phyloP scores from a whole-genome alignment of 345 rosid species.

The Acer negundo region DNA sequence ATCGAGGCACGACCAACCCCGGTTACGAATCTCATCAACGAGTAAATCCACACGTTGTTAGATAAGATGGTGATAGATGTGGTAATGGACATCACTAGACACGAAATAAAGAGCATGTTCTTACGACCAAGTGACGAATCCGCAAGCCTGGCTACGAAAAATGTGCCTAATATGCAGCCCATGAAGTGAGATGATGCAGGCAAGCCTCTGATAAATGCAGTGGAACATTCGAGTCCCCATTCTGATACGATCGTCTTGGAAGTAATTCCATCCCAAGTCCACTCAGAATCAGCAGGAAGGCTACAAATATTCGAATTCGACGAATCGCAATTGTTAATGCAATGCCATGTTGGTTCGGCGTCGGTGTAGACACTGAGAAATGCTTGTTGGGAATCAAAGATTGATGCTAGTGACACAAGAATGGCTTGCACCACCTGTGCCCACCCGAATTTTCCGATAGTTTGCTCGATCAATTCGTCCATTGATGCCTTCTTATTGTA shows the following conservation, averaged over 20 bases:
- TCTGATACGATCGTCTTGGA: conserved; percentile 46
- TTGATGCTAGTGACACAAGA: conserved; percentile 46
- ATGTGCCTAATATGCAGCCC: conserved; percentile 57
- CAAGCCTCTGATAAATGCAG: conserved; percentile 43
- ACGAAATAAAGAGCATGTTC: conserved; percentile 47
- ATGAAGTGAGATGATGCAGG: conserved; percentile 62
- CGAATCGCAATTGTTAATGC: conserved; percentile 12
- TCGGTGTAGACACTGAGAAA: conserved; percentile 62
- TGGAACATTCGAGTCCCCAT: conserved; percentile 55
- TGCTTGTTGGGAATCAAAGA: conserved; percentile 67
- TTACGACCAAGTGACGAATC: conserved; percentile 66
- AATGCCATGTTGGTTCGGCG: conserved; percentile 56
- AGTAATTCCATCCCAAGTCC: conserved; percentile 48
- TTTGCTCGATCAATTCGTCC: conserved; percentile 43
- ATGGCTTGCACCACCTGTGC: conserved; percentile 45
- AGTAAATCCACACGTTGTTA: conserved; percentile 44
- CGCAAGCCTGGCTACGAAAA: conserved; percentile 44
- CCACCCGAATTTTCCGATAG: conserved; percentile 34
- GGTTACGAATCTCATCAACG: conserved; percentile 21
- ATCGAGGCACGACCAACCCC: conserved; percentile 2
- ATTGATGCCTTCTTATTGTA: background rate
- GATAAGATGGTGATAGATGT: conserved; percentile 38
- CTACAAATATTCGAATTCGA: conserved; percentile 28
- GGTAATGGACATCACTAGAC: conserved; percentile 44
- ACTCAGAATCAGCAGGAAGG: conserved; percentile 31